phyloP scores from a whole-genome alignment of 2,329 filamentous ascomycete genomes.

The Tolypocladium guangdongense region DNA sequence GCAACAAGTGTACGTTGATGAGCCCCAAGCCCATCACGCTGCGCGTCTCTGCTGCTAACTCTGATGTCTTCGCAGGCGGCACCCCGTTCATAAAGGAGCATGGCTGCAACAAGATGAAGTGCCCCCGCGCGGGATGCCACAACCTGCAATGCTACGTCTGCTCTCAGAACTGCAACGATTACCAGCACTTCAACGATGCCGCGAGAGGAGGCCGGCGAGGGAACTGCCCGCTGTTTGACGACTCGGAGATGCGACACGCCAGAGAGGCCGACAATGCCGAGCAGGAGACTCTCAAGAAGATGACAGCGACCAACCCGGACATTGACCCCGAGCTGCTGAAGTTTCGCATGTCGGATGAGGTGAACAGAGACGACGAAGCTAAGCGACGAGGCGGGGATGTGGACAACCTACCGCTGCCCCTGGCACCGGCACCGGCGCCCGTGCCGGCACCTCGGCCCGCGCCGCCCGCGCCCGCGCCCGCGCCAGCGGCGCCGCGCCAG shows the following conservation, averaged over 20 bases:
- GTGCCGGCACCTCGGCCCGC: background rate
- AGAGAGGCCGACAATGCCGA: conserved; percentile 54
- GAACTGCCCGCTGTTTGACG: conserved; percentile 61
- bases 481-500: background rate
- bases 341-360: conserved; percentile 46
- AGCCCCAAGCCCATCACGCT: no score
- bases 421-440: no score
- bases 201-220: conserved; percentile 33
- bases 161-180: conserved; percentile 49
- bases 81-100: conserved; percentile 67
- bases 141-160: conserved; percentile 62
- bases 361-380: conserved; percentile 29
- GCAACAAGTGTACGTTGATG: conserved; percentile 47
- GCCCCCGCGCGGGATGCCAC: conserved; percentile 40
- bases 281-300: conserved; percentile 40
- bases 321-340: conserved; percentile 46
- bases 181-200: conserved; percentile 58
- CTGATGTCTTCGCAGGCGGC: conserved; percentile 30
- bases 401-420: background rate
- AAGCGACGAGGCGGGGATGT: background rate
- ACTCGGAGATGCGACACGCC: conserved; percentile 46
- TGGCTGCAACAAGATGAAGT: conserved; percentile 80
- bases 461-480: background rate
- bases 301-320: conserved; percentile 48
- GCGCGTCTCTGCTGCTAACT: conserved; percentile 4